Conservation (phyloP, 1,139 yeast genomes). For the Torulaspora globosa region DNA sequence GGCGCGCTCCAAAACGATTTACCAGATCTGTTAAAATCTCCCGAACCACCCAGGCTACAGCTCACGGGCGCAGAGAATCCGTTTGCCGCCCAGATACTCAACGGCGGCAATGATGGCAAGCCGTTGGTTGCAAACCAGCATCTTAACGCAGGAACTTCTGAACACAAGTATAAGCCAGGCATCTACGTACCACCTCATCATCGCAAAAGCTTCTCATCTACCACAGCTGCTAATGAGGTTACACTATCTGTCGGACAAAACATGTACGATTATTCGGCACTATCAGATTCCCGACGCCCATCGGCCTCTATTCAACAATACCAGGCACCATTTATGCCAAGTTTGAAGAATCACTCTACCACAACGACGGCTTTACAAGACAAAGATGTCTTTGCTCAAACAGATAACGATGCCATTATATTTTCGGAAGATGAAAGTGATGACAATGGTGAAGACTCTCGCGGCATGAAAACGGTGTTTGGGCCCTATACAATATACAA, state of each 20-base stretch:
- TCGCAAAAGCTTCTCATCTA: conserved; percentile 35
- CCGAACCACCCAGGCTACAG: conserved; percentile 15
- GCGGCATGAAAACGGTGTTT: conserved; percentile 24
- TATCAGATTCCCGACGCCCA: conserved; percentile 7
- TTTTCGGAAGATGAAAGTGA: conserved; percentile 35
- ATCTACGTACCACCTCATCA: conserved; percentile 49
- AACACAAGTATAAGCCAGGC: conserved; percentile 33
- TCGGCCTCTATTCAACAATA: conserved; percentile 4
- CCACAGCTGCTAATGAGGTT: conserved; percentile 23
- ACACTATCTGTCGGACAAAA: conserved; percentile 26
- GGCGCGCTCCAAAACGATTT: conserved; percentile 16
- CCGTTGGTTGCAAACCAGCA: background rate
- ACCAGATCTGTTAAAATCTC: conserved; percentile 36
- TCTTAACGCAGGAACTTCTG: conserved; percentile 16
- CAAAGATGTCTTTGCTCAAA: conserved; percentile 31
- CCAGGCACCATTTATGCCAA: conserved; percentile 10
- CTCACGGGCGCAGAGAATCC: conserved; percentile 8
- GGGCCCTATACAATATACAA: conserved; percentile 32
- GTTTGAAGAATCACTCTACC: conserved; percentile 19
- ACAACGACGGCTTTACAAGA: conserved; percentile 33
- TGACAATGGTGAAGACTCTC: conserved; percentile 12
- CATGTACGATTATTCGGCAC: conserved; percentile 20
- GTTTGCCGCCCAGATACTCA: conserved; percentile 6
- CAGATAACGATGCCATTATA: conserved; percentile 31
- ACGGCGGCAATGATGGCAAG: conserved; percentile 17